Base-by-base conservation (phyloP, 306 rosid species). In the Oxytropis ochrocephala region DNA sequence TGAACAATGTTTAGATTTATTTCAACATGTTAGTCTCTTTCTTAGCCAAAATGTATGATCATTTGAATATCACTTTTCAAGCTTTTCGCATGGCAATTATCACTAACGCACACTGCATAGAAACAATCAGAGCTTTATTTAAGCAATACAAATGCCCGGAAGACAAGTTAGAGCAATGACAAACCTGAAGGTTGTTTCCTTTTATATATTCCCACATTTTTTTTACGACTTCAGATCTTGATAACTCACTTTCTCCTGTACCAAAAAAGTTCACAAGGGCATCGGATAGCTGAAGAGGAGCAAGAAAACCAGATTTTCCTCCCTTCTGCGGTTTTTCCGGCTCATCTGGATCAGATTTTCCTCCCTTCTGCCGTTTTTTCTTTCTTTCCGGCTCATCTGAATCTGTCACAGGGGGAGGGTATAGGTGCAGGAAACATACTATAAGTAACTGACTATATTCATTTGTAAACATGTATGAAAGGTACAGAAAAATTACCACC, bases 191-290 rank as follows among this genome's bases (percentile, higher is more conserved):
- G 80, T 83, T 74, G 74, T 89, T 87, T 69, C 81, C 79, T 81
- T 89, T 89, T 64, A 87, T 87, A 84, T 87, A 87, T 47, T 80
- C 89, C 96, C 93, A 83, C 87, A 83, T 89, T 83, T 85, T 85
- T 79, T 89, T 89, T 51, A 82, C 78, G 49, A 80, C 87, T 13
- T 78, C 89, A 53, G 89, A 6, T 41, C 90, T 83, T 53, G 96
- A 47, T 84, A 85, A 78, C 66, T 63, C 86, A 64, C 76, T 83
- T 74, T 89, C 96, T 66, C 89, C 96, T 0, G 89, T 84, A 54
- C 89, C 96, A 67, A 85, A 84, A 76, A 89, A 89, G 56, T 86
- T 81, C 35, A 58, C 76, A 52, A 87, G 91, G 75, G 96, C 89
- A 55, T 85, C 89, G 6, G 93, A 89, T 69, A 89, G 85, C 75